Percentiles rank a stretch among this genome's conserved stretches.
Conservation (phyloP, 768 basidiomycete genomes). For the Austroboletus eburneus region DNA sequence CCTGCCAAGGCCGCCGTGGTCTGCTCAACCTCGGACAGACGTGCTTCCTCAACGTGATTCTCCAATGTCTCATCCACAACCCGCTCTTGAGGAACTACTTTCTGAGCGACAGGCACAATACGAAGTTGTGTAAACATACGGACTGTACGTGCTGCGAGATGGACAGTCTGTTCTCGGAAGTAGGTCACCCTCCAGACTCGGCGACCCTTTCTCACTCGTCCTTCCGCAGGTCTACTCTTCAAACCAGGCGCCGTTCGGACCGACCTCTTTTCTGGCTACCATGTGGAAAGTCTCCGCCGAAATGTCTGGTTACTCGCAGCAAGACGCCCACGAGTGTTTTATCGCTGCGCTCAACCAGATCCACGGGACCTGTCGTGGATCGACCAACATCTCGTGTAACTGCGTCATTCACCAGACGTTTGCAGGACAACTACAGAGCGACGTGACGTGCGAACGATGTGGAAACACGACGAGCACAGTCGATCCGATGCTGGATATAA, state of each 20-base stretch:
- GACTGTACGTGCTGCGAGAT: slow-evolving; percentile 91
- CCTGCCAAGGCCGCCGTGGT: slow-evolving; percentile 87
- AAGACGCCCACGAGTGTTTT: slow-evolving; percentile 90
- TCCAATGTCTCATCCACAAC: slow-evolving; percentile 88
- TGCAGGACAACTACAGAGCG: slow-evolving; percentile 80
- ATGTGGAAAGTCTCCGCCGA: slow-evolving; percentile 80
- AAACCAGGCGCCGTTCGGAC: slow-evolving; percentile 65
- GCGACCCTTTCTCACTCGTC: no score
- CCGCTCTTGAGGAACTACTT: slow-evolving; percentile 87
- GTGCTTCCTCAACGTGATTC: slow-evolving; percentile 89
- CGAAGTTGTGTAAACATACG: slow-evolving; percentile 57
- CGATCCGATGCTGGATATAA: slow-evolving; percentile 90
- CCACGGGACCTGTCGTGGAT: slow-evolving; percentile 71
- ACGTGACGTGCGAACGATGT: slow-evolving; percentile 86
- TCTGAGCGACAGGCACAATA: slow-evolving; percentile 86
- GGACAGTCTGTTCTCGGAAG: slow-evolving; percentile 81
- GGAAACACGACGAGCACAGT: slow-evolving; percentile 70
- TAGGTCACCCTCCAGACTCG: slow-evolving; percentile 20
- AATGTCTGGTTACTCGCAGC: slow-evolving; percentile 88
- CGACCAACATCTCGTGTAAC: slow-evolving; percentile 75
- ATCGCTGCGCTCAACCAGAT: slow-evolving; percentile 84
- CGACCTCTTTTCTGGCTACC: slow-evolving; percentile 75
- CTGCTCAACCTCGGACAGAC: slow-evolving; percentile 88
- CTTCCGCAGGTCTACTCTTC: slow-evolving; percentile 57
- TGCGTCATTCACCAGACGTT: slow-evolving; percentile 93